Evolutionary conservation across 495 filamentous ascomycete species (phyloP).

Genomic region (Hypoxylon fragiforme): DNA sequence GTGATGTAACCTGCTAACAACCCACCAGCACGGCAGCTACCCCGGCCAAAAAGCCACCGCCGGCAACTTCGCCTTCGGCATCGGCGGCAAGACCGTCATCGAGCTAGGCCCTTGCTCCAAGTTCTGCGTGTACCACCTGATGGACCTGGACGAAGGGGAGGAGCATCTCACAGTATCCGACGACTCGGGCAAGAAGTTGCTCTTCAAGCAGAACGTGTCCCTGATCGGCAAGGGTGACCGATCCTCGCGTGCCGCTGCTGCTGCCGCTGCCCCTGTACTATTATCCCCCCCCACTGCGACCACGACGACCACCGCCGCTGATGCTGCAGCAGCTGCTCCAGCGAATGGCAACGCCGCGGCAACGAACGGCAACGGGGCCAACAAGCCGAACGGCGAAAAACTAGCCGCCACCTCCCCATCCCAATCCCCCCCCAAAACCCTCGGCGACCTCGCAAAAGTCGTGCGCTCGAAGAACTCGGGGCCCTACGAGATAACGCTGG

Average conservation of each 20-base stretch:
- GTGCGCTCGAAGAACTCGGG: conserved; percentile 56
- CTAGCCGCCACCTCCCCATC: no score
- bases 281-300: no score
- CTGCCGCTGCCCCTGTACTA: no score
- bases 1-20: no score
- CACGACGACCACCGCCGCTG: no score
- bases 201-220: conserved; percentile 21
- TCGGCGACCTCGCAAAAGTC: conserved; percentile 45
- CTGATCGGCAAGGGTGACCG: conserved; percentile 13
- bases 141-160: conserved; percentile 43
- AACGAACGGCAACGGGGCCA: not conserved
- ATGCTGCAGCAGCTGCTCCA: no score
- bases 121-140: conserved; percentile 55
- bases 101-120: conserved; percentile 41
- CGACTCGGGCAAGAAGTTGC: conserved; percentile 4
- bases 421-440: no score
- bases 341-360: not conserved
- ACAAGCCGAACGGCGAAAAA: no score
- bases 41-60: conserved; percentile 48
- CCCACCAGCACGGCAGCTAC: conserved; percentile 53
- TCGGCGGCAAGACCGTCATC: conserved; percentile 44
- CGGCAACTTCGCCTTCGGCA: conserved; percentile 50
- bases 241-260: not conserved
- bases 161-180: conserved; percentile 20
- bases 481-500: conserved; percentile 55